Conservation (phyloP, 208 protist genomes). For the Leishmania gerbilli region DNA sequence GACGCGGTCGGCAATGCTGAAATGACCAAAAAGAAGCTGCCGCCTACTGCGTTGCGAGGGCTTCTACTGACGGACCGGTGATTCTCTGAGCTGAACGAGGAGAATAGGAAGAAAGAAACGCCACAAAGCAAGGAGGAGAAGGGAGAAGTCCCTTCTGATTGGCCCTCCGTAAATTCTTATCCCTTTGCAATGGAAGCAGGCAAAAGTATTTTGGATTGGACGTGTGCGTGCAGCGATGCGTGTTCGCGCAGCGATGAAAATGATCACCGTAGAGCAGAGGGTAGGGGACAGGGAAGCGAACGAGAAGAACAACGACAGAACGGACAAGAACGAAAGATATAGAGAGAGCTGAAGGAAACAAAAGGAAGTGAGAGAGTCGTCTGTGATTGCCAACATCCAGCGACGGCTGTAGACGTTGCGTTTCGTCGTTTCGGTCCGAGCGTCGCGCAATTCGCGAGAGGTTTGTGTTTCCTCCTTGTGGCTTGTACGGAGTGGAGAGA, state of each 20-base stretch:
- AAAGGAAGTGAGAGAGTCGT: background rate
- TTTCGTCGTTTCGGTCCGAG: background rate
- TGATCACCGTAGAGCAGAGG: too few species aligned
- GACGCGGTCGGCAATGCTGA: background rate
- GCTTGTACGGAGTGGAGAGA: background rate
- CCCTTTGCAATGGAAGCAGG: background rate
- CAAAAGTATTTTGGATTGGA: background rate
- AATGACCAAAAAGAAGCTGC: background rate
- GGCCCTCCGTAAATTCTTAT: background rate
- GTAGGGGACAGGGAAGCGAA: too few species aligned
- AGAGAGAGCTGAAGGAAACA: background rate
- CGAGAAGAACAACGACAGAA: background rate
- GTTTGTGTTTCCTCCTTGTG: background rate
- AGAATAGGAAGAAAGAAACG: background rate
- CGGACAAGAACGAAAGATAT: background rate
- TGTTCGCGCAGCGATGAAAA: background rate
- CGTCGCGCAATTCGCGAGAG: too few species aligned
- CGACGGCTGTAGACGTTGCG: background rate
- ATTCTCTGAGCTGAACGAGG: background rate
- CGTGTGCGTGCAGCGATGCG: background rate
- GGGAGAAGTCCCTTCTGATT: background rate
- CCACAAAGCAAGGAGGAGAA: background rate
- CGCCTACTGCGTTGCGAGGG: background rate
- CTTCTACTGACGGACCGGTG: background rate
- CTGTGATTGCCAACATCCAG: background rate